phyloP scores from a whole-genome alignment of 352 stramenopile species.

The Phytophthora palmivora region DNA sequence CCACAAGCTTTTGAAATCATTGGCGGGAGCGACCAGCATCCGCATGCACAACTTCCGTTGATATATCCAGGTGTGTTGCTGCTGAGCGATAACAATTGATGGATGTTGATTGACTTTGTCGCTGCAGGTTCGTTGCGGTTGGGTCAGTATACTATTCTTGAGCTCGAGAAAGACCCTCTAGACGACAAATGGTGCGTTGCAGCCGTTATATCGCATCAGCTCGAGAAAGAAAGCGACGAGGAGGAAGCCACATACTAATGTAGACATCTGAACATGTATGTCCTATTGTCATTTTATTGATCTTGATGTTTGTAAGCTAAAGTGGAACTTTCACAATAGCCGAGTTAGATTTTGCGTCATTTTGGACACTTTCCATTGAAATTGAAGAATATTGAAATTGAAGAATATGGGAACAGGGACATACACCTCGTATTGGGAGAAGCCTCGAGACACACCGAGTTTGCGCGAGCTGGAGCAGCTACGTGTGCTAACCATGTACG shows the following conservation, averaged over 20 bases:
- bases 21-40: conserved; percentile 56
- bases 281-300: conserved; percentile 18
- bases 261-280: conserved; percentile 9
- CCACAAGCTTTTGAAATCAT: conserved; percentile 59
- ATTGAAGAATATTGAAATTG: conserved; percentile 21
- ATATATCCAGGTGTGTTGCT: conserved; percentile 63
- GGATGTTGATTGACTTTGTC: conserved; percentile 2
- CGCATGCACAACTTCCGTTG: conserved; percentile 49
- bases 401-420: conserved; percentile 27
- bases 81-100: conserved; percentile 7
- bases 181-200: conserved; percentile 63
- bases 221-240: conserved; percentile 36
- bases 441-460: conserved; percentile 31
- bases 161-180: conserved; percentile 58
- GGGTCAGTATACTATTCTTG: conserved; percentile 80
- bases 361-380: neutral
- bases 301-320: neutral
- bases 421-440: conserved; percentile 18
- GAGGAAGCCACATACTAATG: conserved; percentile 15
- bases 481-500: conserved; percentile 64
- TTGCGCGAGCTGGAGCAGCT: conserved; percentile 62
- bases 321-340: conserved; percentile 1
- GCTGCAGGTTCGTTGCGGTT: conserved; percentile 62
- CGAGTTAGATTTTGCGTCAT: neutral
- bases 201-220: conserved; percentile 51